phyloP scores from a whole-genome alignment of 139 green algal species.

The Chlamydomonas eustigma region DNA sequence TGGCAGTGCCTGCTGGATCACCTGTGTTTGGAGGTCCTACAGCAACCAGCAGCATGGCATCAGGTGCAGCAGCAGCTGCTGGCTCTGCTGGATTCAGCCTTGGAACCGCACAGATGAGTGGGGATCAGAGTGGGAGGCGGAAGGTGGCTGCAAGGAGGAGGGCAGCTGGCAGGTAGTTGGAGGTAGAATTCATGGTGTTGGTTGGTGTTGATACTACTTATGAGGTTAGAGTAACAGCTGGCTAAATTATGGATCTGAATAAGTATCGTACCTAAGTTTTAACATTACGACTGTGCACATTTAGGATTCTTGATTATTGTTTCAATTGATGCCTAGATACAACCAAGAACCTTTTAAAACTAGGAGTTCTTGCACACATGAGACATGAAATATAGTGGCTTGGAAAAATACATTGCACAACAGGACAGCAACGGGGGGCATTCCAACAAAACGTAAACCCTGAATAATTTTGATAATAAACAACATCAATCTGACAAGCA shows the following conservation, averaged over 20 bases:
- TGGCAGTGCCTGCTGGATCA: not conserved
- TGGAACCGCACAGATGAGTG: not conserved
- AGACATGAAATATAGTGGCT: no score
- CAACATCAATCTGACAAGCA: no score
- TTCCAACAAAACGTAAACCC: no score
- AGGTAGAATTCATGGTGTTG: not conserved
- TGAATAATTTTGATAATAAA: no score
- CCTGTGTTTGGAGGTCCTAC: not conserved
- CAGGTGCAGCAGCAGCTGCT: not conserved
- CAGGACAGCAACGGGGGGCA: no score
- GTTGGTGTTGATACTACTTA: not conserved
- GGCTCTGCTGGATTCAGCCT: not conserved
- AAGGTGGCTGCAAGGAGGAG: not conserved
- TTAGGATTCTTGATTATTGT: no score
- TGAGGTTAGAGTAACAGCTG: not conserved
- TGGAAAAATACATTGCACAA: no score
- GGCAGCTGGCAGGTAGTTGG: not conserved
- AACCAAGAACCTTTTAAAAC: no score
- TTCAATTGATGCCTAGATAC: no score
- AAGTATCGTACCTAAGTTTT: no score
- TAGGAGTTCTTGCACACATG: no score
- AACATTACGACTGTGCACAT: no score
- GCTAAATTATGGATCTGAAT: not conserved
- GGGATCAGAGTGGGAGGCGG: not conserved
- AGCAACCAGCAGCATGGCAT: not conserved